Conservation (phyloP, 176 grass and related monocot species). For the Thalia dealbata region DNA sequence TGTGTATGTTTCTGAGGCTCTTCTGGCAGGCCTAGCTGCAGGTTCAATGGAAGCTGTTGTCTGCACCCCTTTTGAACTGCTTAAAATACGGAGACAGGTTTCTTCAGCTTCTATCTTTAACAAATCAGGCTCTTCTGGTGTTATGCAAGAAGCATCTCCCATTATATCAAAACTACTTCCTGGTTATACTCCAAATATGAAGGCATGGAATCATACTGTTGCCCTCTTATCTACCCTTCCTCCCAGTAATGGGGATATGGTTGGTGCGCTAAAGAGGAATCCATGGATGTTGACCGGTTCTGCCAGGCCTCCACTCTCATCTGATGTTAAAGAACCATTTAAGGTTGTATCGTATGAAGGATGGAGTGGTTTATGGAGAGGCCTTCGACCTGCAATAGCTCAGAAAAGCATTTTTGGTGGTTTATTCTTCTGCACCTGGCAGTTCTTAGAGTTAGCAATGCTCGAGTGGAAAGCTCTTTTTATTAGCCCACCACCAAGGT, state of each 20-base stretch:
- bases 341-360: constrained; percentile 74
- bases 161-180: constrained; percentile 62
- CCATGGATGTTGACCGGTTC: constrained; percentile 93
- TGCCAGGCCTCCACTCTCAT: constrained; percentile 61
- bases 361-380: constrained; percentile 81
- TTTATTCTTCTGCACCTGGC: constrained; percentile 87
- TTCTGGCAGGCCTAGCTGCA: constrained; percentile 69
- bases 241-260: constrained; percentile 47
- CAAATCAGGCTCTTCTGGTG: constrained; percentile 17
- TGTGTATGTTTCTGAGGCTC: constrained; percentile 70
- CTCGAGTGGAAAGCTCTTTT: constrained; percentile 71
- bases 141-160: constrained; percentile 34
- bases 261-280: constrained; percentile 60
- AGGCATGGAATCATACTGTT: constrained; percentile 46
- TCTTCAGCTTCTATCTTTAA: constrained; percentile 45
- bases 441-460: constrained; percentile 66
- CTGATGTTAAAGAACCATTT: constrained; percentile 66
- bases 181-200: constrained; percentile 51
- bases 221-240: constrained; percentile 67
- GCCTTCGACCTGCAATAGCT: constrained; percentile 63
- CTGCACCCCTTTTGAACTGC: constrained; percentile 82
- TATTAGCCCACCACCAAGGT: constrained; percentile 77
- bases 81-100: constrained; percentile 70
- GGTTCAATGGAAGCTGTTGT: constrained; percentile 53
- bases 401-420: constrained; percentile 82